These are phyloP conservation scores for Yamadazyma olivae DNA, from an alignment of 805 yeast genomes.

Conservation along the genomic window DNA sequence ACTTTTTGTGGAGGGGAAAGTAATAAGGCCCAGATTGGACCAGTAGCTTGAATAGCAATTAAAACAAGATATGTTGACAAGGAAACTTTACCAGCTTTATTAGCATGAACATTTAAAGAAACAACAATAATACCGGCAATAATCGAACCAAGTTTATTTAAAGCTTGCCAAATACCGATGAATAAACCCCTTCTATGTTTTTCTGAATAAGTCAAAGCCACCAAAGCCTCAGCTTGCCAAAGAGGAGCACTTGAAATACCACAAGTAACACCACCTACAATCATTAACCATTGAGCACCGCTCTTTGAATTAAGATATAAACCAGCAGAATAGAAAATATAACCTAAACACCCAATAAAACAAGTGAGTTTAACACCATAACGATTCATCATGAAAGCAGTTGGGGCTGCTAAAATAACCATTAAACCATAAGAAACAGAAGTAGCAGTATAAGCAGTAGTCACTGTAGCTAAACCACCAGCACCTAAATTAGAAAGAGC, in stretches of 20 bases:
- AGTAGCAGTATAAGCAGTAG: slow-evolving; percentile 15
- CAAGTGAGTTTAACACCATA: slow-evolving; percentile 16
- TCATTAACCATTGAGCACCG: slow-evolving; percentile 20
- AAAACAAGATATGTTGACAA: slow-evolving; percentile 20
- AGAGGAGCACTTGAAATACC: slow-evolving; percentile 22
- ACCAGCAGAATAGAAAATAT: slow-evolving; percentile 20
- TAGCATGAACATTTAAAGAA: slow-evolving; percentile 12
- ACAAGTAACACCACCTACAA: slow-evolving; percentile 19
- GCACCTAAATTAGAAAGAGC: slow-evolving; percentile 20
- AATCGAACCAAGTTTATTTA: slow-evolving; percentile 21
- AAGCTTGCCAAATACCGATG: slow-evolving; percentile 22
- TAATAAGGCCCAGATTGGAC: slow-evolving; percentile 16
- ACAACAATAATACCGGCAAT: slow-evolving; percentile 21
- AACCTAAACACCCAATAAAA: slow-evolving; percentile 20
- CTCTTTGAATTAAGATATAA: slow-evolving; percentile 20
- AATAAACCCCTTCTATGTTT: slow-evolving; percentile 19
- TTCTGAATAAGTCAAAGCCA: slow-evolving; percentile 21
- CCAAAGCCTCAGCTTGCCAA: slow-evolving; percentile 25
- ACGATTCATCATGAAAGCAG: slow-evolving; percentile 17
- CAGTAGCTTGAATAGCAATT: slow-evolving; percentile 21
- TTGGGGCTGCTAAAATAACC: slow-evolving; percentile 16
- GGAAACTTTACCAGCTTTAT: slow-evolving; percentile 16
- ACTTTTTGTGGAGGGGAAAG: slow-evolving; percentile 22
- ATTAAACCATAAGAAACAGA: slow-evolving; percentile 17
- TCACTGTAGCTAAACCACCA: slow-evolving; percentile 19